These are phyloP conservation scores for Didymosphaeria variabile DNA, from an alignment of 2,329 filamentous ascomycete species.

Conservation along the genomic window DNA sequence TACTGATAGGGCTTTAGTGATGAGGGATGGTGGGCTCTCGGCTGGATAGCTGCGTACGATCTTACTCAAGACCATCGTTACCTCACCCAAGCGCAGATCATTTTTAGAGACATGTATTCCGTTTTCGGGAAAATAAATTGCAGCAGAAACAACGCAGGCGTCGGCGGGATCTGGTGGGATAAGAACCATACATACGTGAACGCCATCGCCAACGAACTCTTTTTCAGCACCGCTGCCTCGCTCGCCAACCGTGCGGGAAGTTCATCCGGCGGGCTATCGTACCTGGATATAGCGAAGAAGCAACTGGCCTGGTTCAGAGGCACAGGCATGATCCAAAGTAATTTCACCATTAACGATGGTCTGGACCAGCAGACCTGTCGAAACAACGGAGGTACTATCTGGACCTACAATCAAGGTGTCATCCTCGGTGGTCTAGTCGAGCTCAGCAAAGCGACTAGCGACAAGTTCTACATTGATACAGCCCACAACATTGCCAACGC, in stretches of 20 bases:
- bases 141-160: conserved; percentile 32
- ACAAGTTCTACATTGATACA: conserved; percentile 41
- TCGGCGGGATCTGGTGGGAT: conserved; percentile 61
- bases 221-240: conserved; percentile 63
- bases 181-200: conserved; percentile 57
- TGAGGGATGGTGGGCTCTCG: conserved; percentile 60
- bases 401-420: conserved; percentile 69
- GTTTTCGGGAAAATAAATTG: conserved; percentile 50
- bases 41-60: conserved; percentile 65
- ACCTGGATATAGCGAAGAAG: conserved; percentile 56
- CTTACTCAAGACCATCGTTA: conserved; percentile 57
- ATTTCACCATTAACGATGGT: conserved; percentile 64
- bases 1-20: conserved; percentile 56
- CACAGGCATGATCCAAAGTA: conserved; percentile 57
- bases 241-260: conserved; percentile 59
- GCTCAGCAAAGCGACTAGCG: conserved; percentile 54
- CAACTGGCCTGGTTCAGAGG: conserved; percentile 62
- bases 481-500: conserved; percentile 52
- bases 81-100: conserved; percentile 57
- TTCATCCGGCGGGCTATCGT: conserved; percentile 45
- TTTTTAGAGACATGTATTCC: conserved; percentile 57
- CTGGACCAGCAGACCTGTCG: conserved; percentile 42
- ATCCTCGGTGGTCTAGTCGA: conserved; percentile 67
- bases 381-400: conserved; percentile 42
- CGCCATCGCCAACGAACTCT: conserved; percentile 67